phyloP scores from a whole-genome alignment of 1,284 basidiomycete species.

The Lentinula novae-zelandiae region DNA sequence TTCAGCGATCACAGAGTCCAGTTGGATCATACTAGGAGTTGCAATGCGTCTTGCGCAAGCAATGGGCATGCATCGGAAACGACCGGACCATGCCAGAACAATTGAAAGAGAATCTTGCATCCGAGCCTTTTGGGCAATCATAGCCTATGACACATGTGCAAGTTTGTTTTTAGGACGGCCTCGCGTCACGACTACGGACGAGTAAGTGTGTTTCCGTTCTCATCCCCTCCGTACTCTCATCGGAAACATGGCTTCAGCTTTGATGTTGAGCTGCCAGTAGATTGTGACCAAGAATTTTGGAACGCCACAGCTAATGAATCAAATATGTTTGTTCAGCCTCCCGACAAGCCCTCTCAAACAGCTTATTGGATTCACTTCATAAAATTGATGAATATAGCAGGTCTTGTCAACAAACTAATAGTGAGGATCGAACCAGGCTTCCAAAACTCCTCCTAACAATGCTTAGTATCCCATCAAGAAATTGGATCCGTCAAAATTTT shows the following conservation, averaged over 20 bases:
- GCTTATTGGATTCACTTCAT: constrained; percentile 42
- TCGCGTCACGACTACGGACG: constrained; percentile 30
- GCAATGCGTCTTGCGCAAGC: constrained; percentile 44
- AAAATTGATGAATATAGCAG: constrained; percentile 46
- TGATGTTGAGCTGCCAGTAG: constrained; percentile 49
- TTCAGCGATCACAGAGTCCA: constrained; percentile 46
- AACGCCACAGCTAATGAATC: constrained; percentile 54
- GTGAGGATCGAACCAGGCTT: constrained; percentile 22
- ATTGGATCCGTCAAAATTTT: neutral
- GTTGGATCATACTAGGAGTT: constrained; percentile 49
- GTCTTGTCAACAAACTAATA: constrained; percentile 38
- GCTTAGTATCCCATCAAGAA: constrained; percentile 3
- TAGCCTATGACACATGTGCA: constrained; percentile 39
- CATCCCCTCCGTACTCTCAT: neutral
- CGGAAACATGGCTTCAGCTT: constrained; percentile 21
- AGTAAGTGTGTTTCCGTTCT: constrained; percentile 6
- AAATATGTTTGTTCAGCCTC: constrained; percentile 31
- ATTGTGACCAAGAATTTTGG: constrained; percentile 21
- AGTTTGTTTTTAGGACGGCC: constrained; percentile 64
- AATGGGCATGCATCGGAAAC: constrained; percentile 31
- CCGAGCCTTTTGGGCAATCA: constrained; percentile 45
- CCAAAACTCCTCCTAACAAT: neutral
- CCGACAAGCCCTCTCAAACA: constrained; percentile 32
- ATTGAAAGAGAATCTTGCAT: constrained; percentile 46
- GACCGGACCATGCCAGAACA: constrained; percentile 35